Evolutionary conservation across 768 basidiomycete species (phyloP).

Genomic region (Lactifluus echinatus): DNA sequence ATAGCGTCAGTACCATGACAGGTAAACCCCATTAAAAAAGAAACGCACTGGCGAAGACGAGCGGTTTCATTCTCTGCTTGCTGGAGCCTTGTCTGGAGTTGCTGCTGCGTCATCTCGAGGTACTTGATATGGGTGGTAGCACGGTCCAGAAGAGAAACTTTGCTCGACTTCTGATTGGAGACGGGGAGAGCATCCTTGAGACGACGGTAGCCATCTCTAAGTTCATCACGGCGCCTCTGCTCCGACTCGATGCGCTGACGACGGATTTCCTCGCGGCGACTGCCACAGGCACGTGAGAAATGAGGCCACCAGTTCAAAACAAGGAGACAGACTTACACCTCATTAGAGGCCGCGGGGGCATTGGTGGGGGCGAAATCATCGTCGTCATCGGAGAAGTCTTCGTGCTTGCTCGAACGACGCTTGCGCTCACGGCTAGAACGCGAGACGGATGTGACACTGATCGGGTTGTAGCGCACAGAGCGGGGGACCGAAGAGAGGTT

Average conservation of each 20-base stretch:
- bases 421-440: constrained; percentile 39
- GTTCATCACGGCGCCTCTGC: constrained; percentile 86
- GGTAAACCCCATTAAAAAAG: not conserved
- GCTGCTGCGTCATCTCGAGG: constrained; percentile 70
- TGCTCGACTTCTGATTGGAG: constrained; percentile 89
- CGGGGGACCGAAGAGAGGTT: constrained; percentile 56
- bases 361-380: constrained; percentile 61
- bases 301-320: not conserved
- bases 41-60: constrained; percentile 55
- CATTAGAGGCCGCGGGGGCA: constrained; percentile 38
- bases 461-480: constrained; percentile 75
- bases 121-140: constrained; percentile 82
- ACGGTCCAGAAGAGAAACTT: constrained; percentile 83
- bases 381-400: constrained; percentile 63
- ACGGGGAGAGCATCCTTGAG: constrained; percentile 86
- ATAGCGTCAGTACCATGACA: constrained; percentile 4
- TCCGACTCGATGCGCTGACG: constrained; percentile 91
- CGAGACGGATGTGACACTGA: constrained; percentile 38
- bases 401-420: constrained; percentile 37
- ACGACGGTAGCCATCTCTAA: constrained; percentile 83
- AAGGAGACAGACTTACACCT: constrained; percentile 38
- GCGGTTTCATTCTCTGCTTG: constrained; percentile 73
- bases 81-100: constrained; percentile 68
- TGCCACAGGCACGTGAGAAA: constrained; percentile 21
- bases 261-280: constrained; percentile 83